These are phyloP conservation scores for Mycena sp. DNA, from an alignment of 1,284 basidiomycete genomes.

Conservation along the genomic window DNA sequence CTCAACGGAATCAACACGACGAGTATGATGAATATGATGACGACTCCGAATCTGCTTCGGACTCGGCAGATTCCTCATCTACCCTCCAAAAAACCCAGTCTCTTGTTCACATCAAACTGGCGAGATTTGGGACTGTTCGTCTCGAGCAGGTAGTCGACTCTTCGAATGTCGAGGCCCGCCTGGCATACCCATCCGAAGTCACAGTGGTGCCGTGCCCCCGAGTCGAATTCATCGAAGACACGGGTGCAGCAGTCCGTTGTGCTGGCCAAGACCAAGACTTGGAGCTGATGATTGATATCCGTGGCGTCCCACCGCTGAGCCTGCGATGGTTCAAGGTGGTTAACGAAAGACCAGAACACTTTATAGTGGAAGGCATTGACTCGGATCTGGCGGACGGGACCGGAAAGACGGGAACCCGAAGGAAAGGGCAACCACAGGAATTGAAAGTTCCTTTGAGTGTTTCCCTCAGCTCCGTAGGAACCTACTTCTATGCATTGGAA, in stretches of 20 bases:
- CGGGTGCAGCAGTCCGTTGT: slow-evolving; percentile 71
- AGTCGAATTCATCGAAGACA: slow-evolving; percentile 71
- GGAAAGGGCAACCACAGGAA: slow-evolving; percentile 57
- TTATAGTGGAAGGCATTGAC: slow-evolving; percentile 88
- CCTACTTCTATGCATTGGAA: slow-evolving; percentile 77
- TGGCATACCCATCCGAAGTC: slow-evolving; percentile 77
- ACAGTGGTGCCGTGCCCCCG: slow-evolving; percentile 85
- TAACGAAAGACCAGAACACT: slow-evolving; percentile 71
- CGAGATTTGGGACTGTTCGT: slow-evolving; percentile 77
- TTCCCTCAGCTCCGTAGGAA: slow-evolving; percentile 69
- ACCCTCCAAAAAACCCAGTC: slow-evolving; percentile 49
- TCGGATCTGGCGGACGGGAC: slow-evolving; percentile 52
- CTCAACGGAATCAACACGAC: slow-evolving; percentile 56
- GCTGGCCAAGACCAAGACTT: slow-evolving; percentile 74
- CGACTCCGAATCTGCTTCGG: slow-evolving; percentile 56
- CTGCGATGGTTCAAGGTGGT: slow-evolving; percentile 81
- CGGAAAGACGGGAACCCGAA: slow-evolving; percentile 41
- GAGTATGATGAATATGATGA: slow-evolving; percentile 73
- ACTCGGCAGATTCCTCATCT: slow-evolving; percentile 39
- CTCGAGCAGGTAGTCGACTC: slow-evolving; percentile 81
- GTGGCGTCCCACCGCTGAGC: slow-evolving; percentile 84
- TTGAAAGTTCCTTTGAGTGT: slow-evolving; percentile 78
- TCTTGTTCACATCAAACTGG: slow-evolving; percentile 77
- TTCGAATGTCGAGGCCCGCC: slow-evolving; percentile 72
- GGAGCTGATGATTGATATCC: slow-evolving; percentile 74